Conservation (phyloP, 352 stramenopile species). For the Globisporangium acanthophoron region DNA sequence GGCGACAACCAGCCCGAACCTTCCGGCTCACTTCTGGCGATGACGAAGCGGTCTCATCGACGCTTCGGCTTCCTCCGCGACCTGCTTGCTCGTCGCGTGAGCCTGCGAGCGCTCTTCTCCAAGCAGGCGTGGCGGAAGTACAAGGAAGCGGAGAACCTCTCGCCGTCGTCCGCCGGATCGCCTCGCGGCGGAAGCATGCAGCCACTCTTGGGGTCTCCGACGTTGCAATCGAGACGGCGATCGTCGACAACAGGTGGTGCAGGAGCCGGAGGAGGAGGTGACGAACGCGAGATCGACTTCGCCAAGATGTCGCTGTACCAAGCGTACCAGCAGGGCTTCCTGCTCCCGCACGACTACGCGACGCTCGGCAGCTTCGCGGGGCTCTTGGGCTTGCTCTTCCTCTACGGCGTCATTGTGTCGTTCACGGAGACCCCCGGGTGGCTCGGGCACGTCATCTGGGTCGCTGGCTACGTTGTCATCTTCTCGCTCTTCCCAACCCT, state of each 20-base stretch:
- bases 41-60: conserved; percentile 10
- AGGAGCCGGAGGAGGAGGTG: neutral
- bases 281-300: conserved; percentile 41
- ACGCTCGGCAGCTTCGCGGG: conserved; percentile 56
- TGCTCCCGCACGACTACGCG: conserved; percentile 71
- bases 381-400: conserved; percentile 46
- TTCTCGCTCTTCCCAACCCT: conserved; percentile 69
- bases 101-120: conserved; percentile 35
- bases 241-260: conserved; percentile 9
- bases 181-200: conserved; percentile 13
- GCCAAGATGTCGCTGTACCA: conserved; percentile 68
- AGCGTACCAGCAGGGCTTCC: conserved; percentile 58
- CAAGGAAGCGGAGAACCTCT: conserved; percentile 28
- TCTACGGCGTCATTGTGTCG: conserved; percentile 65
- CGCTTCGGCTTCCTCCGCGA: conserved; percentile 35
- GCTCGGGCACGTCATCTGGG: conserved; percentile 74
- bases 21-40: conserved; percentile 8
- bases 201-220: conserved; percentile 9
- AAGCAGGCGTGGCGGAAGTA: conserved; percentile 57
- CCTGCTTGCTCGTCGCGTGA: conserved; percentile 25
- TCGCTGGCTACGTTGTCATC: conserved; percentile 46
- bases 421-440: conserved; percentile 58
- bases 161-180: conserved; percentile 10
- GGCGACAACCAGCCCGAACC: neutral
- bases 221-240: conserved; percentile 4